phyloP scores from a whole-genome alignment of 106 monocot species.

The Dioscorea alata region DNA sequence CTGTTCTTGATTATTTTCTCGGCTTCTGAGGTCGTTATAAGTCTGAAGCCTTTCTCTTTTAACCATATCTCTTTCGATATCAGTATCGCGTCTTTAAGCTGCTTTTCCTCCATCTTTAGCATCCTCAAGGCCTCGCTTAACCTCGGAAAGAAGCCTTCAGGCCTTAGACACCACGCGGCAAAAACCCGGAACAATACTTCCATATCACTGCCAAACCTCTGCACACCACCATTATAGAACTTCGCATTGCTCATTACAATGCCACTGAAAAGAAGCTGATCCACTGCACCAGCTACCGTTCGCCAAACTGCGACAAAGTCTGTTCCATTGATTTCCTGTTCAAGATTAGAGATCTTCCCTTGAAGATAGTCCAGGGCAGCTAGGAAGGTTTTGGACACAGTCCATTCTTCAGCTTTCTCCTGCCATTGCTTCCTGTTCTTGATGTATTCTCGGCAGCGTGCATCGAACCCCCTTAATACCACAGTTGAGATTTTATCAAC shows the following conservation, averaged over 20 bases:
- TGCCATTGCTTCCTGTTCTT: constrained; percentile 95
- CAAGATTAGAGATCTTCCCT: constrained; percentile 56
- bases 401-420: constrained; percentile 40
- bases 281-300: constrained; percentile 54
- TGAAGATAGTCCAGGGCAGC: constrained; percentile 75
- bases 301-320: constrained; percentile 82
- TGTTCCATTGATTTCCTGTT: constrained; percentile 46
- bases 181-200: constrained; percentile 65
- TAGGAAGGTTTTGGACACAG: constrained; percentile 43
- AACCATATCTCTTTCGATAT: constrained; percentile 49
- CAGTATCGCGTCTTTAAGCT: constrained; percentile 27
- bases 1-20: constrained; percentile 71
- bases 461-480: constrained; percentile 81
- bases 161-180: constrained; percentile 79
- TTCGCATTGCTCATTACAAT: constrained; percentile 44
- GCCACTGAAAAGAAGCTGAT: constrained; percentile 50
- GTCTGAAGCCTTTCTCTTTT: constrained; percentile 51
- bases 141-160: constrained; percentile 74
- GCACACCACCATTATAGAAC: constrained; percentile 54
- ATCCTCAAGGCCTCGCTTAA: constrained; percentile 56
- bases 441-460: constrained; percentile 63
- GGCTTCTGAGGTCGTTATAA: constrained; percentile 51
- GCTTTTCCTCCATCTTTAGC: constrained; percentile 49
- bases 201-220: constrained; percentile 54
- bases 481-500: constrained; percentile 66